Evolutionary conservation across 192 early-diverging fungal genomes (phyloP).

Genomic region (Rhizophagus clarus): DNA sequence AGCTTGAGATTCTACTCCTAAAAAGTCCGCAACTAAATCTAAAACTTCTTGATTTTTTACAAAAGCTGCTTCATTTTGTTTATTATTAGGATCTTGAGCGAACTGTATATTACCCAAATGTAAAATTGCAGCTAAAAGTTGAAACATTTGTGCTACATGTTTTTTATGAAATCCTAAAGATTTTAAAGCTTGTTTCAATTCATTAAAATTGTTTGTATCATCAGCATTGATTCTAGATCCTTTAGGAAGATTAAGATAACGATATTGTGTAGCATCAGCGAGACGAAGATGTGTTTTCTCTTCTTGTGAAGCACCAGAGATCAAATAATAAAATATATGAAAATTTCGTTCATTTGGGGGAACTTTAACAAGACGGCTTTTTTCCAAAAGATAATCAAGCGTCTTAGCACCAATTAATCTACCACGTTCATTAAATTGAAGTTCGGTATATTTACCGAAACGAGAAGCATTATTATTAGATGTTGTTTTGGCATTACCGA

Average conservation of each 20-base stretch:
- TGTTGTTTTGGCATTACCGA: conserved; percentile 83
- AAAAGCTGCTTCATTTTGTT: conserved; percentile 70
- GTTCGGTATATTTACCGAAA: conserved; percentile 82
- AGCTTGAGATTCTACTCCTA: conserved; percentile 72
- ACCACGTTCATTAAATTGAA: conserved; percentile 92
- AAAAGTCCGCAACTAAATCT: conserved; percentile 76
- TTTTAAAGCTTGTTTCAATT: conserved; percentile 81
- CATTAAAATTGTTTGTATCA: conserved; percentile 63
- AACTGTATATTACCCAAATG: conserved; percentile 90
- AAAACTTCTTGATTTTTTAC: conserved; percentile 79
- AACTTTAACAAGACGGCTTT: conserved; percentile 67
- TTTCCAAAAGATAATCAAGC: conserved; percentile 89
- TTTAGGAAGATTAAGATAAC: conserved; percentile 57
- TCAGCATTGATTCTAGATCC: conserved; percentile 61
- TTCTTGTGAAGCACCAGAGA: conserved; percentile 78
- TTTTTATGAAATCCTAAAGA: conserved; percentile 80
- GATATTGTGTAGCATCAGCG: conserved; percentile 60
- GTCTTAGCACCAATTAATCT: conserved; percentile 85
- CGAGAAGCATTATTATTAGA: conserved; percentile 81
- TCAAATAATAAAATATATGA: conserved; percentile 94
- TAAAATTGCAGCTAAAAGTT: conserved; percentile 81
- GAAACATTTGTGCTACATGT: conserved; percentile 83
- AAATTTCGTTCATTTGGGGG: conserved; percentile 79
- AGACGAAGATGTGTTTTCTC: conserved; percentile 79
- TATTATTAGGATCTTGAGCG: conserved; percentile 57